Base-by-base conservation (phyloP, 345 rosid genomes). In the Cochlearia excelsa region DNA sequence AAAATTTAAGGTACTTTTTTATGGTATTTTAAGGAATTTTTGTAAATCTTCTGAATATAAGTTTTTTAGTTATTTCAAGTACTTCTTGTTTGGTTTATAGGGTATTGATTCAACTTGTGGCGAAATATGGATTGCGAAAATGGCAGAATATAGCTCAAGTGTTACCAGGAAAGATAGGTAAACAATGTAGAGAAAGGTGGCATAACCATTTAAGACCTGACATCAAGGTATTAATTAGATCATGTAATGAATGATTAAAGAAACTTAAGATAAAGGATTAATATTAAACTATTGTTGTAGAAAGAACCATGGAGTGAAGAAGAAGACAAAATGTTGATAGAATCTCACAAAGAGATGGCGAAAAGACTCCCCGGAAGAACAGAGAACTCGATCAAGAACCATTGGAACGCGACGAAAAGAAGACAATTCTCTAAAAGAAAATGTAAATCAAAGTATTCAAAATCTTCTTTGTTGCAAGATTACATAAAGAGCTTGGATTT, bases 341-440 rank as follows among this genome's bases (percentile, higher is more conserved):
- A 77, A 33, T 82, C 87, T 0, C 99, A 94, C 65, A 67, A 61
- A 39, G 93, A 85, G 63, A 90, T 94, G 46, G 92, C 97, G 1
- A 94, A 90, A 70, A 84, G 82, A 33, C 77, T 94, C 41, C 97
- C 95, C 0, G 99, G 99, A 34, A 79, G 99, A 76, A 94, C 97
- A 3, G 99, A 94, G 48, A 94, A 94, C 72, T 87, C 97, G n/a
- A 94, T 94, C 62, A 94, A 94, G 66, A 94, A 94, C 78, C 99
- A 94, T 57, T 90, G 99, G 99, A 94, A 90, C 33, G 99, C 96
- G 28, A 94, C 99, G 29, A 94, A 90, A 69, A 73, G 99, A 59
- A 82, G 90, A 79, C 97, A 87, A 31, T 82, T 74, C 61, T 84
- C 97, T 0, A 94, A 83, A 74, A 67, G 99, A 63, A 94, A 83